Percentiles rank a stretch among this genome's conserved stretches.
Evolutionary conservation across 768 basidiomycete genomes (phyloP).

Genomic region (Auricularia sp.): DNA sequence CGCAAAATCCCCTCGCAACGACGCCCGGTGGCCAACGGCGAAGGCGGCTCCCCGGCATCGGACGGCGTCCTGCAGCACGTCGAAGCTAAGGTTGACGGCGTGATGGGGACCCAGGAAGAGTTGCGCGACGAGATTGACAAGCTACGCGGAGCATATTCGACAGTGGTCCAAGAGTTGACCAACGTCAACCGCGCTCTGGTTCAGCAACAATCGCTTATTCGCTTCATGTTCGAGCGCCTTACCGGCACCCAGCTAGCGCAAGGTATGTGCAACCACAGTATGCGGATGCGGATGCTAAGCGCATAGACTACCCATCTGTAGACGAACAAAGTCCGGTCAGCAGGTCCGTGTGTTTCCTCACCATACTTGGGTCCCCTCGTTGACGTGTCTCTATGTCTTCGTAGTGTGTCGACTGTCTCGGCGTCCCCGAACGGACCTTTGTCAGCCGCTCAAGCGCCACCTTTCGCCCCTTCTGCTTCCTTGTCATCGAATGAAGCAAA

Average conservation of each 20-base stretch:
- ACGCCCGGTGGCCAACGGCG: slow-evolving; percentile 8
- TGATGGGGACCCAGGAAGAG: slow-evolving; percentile 30
- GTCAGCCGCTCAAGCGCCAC: background rate
- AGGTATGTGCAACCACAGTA: background rate
- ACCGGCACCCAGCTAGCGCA: background rate
- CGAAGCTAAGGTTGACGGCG: slow-evolving; percentile 40
- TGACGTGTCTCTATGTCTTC: background rate
- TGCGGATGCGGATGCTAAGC: too few species aligned
- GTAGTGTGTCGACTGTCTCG: background rate
- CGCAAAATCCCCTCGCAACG: slow-evolving; percentile 23
- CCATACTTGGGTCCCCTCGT: background rate
- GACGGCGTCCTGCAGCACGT: slow-evolving; percentile 16
- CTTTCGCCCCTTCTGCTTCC: background rate
- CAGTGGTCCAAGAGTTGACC: slow-evolving; percentile 61
- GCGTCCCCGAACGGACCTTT: background rate
- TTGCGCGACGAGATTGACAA: slow-evolving; percentile 37
- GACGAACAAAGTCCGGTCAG: background rate
- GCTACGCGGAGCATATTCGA: slow-evolving; percentile 56
- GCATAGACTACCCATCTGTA: background rate
- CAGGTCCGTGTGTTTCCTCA: background rate
- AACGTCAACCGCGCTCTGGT: slow-evolving; percentile 65
- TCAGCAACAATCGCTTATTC: slow-evolving; percentile 38
- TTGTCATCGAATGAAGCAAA: background rate
- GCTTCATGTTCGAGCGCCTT: background rate
- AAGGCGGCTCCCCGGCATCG: background rate